Conservation (phyloP, 1,139 yeast species). For the Nadsonia starkeyi-henricii region DNA sequence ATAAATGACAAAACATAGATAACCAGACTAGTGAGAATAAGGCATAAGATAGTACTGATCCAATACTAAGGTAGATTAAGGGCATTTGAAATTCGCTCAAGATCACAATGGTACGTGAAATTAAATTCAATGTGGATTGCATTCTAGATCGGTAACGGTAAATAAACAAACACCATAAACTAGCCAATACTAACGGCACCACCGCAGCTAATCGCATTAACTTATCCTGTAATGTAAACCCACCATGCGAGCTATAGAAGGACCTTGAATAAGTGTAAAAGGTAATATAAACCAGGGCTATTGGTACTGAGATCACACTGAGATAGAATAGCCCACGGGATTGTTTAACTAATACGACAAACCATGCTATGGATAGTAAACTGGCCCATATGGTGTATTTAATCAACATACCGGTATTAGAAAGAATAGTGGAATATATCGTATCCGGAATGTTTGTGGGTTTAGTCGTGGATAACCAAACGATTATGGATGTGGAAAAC, state of each 20-base stretch:
- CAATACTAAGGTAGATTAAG: not conserved
- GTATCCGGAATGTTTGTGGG: not conserved
- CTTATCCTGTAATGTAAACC: not conserved
- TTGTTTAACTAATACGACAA: not conserved
- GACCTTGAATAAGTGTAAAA: not conserved
- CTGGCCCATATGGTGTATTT: not conserved
- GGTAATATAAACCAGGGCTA: not conserved
- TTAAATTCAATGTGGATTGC: not conserved
- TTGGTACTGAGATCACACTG: not conserved
- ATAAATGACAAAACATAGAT: not conserved
- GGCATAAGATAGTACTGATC: not conserved
- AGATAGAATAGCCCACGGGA: not conserved
- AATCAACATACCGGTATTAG: not conserved
- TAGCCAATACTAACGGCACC: not conserved
- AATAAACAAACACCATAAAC: not conserved
- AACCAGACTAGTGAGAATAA: not conserved
- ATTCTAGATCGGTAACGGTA: not conserved
- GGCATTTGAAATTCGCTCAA: not conserved
- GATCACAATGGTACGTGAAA: not conserved
- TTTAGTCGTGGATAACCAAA: not conserved
- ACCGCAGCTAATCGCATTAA: not conserved
- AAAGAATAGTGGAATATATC: not conserved
- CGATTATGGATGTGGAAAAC: not conserved
- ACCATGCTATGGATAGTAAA: not conserved
- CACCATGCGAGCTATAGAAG: not conserved